Conservation (phyloP, 2,329 filamentous ascomycete species). For the Colletotrichum sp. region DNA sequence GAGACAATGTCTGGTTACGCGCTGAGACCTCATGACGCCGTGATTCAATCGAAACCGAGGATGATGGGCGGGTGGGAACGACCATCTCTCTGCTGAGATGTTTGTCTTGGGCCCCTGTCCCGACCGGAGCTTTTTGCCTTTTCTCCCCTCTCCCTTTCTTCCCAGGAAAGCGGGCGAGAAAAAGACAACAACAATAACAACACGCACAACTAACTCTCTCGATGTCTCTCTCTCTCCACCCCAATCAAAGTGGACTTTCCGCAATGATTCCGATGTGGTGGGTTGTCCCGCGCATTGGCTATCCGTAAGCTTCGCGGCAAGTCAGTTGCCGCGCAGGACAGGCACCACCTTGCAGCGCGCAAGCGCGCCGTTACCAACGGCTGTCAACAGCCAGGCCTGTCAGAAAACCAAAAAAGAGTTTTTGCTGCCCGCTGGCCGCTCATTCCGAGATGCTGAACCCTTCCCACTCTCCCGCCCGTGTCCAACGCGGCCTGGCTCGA, state of each 20-base stretch:
- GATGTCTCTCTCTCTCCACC: not conserved
- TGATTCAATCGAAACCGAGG: not conserved
- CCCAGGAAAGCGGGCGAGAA: not conserved
- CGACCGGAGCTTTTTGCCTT: not conserved
- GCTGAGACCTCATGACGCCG: conserved; percentile 4
- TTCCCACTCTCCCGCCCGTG: not conserved
- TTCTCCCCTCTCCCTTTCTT: not conserved
- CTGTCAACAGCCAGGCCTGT: not conserved
- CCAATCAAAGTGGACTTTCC: not conserved
- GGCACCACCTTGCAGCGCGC: not conserved
- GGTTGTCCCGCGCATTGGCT: not conserved
- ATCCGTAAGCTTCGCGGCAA: not conserved
- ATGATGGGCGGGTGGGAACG: not conserved
- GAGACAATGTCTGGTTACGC: conserved; percentile 15
- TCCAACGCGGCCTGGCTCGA: not conserved
- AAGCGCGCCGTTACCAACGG: not conserved
- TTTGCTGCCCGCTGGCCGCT: not conserved
- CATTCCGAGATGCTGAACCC: not conserved
- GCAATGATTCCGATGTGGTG: not conserved
- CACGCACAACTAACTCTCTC: not conserved
- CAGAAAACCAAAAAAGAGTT: not conserved
- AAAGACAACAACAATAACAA: not conserved
- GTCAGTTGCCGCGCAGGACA: not conserved
- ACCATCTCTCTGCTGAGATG: too few relatives aligned
- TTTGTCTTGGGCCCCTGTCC: not conserved